These are phyloP conservation scores for Exophiala sp. DNA, from an alignment of 2,329 filamentous ascomycete genomes.

Conservation along the genomic window DNA sequence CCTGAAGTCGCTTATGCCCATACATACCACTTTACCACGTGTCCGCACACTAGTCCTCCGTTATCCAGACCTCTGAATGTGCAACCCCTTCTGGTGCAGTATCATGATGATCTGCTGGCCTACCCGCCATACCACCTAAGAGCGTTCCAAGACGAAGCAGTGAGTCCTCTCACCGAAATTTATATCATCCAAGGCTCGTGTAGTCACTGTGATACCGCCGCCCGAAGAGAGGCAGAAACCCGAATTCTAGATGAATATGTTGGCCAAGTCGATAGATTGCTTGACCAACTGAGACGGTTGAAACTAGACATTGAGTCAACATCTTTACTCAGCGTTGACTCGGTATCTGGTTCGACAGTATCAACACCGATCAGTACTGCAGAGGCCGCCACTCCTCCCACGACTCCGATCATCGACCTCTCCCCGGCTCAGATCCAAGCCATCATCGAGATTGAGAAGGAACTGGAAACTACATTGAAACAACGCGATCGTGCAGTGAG, in stretches of 20 bases:
- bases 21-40: constrained; percentile 23
- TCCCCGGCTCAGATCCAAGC: constrained; percentile 4
- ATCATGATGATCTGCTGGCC: constrained; percentile 10
- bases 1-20: constrained; percentile 18
- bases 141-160: neutral
- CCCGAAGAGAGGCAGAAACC: constrained; percentile 19
- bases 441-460: constrained; percentile 17
- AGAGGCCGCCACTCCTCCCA: no score
- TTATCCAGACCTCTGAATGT: constrained; percentile 24
- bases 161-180: constrained; percentile 1
- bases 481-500: constrained; percentile 20
- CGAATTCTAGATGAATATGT: constrained; percentile 16
- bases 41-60: constrained; percentile 24
- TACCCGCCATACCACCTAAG: constrained; percentile 12
- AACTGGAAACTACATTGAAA: constrained; percentile 13
- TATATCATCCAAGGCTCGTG: constrained; percentile 23
- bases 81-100: constrained; percentile 11
- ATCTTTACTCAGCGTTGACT: neutral
- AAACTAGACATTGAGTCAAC: constrained; percentile 9
- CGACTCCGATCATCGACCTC: neutral
- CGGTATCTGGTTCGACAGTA: neutral
- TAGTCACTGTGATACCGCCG: constrained; percentile 19
- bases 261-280: constrained; percentile 11
- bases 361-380: neutral
- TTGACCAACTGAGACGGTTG: constrained; percentile 9